Conservation (phyloP, 73 alveolate genomes). For the Blepharisma japonicum region DNA sequence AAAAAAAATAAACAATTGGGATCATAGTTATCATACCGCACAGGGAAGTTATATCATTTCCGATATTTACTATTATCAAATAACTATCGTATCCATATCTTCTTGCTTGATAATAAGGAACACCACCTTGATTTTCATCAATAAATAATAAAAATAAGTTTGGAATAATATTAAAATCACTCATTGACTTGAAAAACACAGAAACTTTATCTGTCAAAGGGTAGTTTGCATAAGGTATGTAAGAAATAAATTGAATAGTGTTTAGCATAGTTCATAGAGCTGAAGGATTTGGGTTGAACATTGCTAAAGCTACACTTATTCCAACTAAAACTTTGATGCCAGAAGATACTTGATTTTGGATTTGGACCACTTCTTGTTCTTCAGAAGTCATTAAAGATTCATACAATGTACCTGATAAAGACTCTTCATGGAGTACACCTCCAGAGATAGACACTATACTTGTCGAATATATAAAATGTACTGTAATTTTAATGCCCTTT, state of each 20-base stretch:
- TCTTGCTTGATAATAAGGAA: conserved; percentile 9
- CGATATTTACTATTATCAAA: background rate
- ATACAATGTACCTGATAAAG: no score
- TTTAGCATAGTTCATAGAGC: background rate
- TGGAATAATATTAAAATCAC: background rate
- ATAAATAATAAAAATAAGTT: background rate
- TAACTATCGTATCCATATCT: background rate
- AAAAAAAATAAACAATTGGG: background rate
- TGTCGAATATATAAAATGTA: no score
- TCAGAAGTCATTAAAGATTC: no score
- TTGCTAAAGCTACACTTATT: no score
- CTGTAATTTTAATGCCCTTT: no score
- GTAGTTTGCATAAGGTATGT: background rate
- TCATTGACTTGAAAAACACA: background rate
- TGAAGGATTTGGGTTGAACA: background rate
- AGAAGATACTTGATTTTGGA: no score
- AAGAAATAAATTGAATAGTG: background rate
- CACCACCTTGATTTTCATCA: background rate
- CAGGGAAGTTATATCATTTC: background rate
- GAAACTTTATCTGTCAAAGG: background rate
- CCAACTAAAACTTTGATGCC: background rate
- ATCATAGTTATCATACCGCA: background rate
- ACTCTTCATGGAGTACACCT: no score
- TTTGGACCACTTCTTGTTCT: no score
- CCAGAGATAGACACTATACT: no score